Conservation (phyloP, 2,329 filamentous ascomycete genomes). For the Chaetomium olivaceum region DNA sequence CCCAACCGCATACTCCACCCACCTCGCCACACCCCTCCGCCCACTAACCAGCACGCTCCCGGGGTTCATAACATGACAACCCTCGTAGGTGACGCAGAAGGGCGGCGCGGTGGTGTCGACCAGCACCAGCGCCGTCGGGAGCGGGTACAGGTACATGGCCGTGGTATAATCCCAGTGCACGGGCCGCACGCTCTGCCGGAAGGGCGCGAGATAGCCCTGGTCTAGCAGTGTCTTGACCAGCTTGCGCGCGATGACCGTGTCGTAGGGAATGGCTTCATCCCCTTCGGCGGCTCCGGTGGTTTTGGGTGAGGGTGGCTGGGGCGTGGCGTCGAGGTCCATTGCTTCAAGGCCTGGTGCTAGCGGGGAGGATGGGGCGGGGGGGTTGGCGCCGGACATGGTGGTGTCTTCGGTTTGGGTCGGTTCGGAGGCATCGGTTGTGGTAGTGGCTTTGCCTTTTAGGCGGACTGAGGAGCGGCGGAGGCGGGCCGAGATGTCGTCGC, state of each 20-base stretch:
- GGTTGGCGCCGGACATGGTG: slow-evolving; percentile 38
- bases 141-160: slow-evolving; percentile 78
- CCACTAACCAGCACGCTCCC: slow-evolving; percentile 72
- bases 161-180: slow-evolving; percentile 86
- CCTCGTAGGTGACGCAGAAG: slow-evolving; percentile 90
- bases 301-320: slow-evolving; percentile 17
- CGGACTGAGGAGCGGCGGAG: slow-evolving; percentile 75
- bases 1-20: slow-evolving; percentile 78
- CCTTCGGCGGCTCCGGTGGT: not conserved
- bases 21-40: slow-evolving; percentile 68
- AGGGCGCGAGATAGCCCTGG: slow-evolving; percentile 85
- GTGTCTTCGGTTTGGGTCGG: slow-evolving; percentile 38
- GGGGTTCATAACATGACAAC: slow-evolving; percentile 94
- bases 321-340: slow-evolving; percentile 46
- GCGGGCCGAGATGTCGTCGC: slow-evolving; percentile 82
- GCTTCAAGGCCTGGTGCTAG: slow-evolving; percentile 31
- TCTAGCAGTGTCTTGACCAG: slow-evolving; percentile 90
- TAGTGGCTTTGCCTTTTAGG: slow-evolving; percentile 52
- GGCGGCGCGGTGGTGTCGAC: slow-evolving; percentile 79
- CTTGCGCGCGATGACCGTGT: slow-evolving; percentile 65
- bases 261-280: slow-evolving; percentile 45
- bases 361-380: slow-evolving; percentile 31
- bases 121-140: slow-evolving; percentile 81
- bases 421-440: slow-evolving; percentile 23
- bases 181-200: slow-evolving; percentile 75